Base-by-base conservation (phyloP, 1,284 basidiomycete species). In the Entoloma clypeatum region DNA sequence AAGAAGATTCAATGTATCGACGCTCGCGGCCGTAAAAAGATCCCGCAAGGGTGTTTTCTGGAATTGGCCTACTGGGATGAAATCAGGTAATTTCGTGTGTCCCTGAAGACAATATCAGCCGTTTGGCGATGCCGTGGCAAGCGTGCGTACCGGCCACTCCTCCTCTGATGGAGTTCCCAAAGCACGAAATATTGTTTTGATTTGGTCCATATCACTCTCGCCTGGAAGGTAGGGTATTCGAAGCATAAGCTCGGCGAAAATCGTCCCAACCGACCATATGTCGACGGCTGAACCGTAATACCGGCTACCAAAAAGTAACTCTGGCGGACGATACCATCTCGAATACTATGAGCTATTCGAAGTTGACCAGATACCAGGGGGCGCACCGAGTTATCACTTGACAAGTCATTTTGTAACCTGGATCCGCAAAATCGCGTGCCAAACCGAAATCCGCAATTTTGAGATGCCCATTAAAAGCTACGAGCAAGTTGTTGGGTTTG, bases 391-490 rank as follows among this genome's bases (percentile, higher is more conserved):
- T 99, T 59, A 99, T 95, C 45, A 99, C 96, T 59, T 98, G 93
- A 55, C 85, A 91, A 0, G 96, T 98, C 96, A 99, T 99, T 60
- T 91, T 89, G 56, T 86, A 83, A 1, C 86, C 89, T 17, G 94
- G 91, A 57, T 95, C 92, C 24, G 86, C 86, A 62, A 89, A 95
- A 66, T 99, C 96, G 49, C 96, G 74, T 17, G 96, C 96, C 6
- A 99, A 78, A 78, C 96, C 96, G 62, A 99, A 99, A 81, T 99
- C 96, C 17, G 96, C 96, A 48, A 99, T 81, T 65, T 99, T 99
- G 49, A 99, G 83, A 43, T 92, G 84, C 0, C 96, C 96, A 36
- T 89, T 77, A 0, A 87, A 81, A 0, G 92, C 81, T 43, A 99
- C 91, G 52, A 99, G 81, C 71, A 99, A 77, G 68, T 99, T 99